These are phyloP conservation scores for Ceratobasidium sp. DNA, from an alignment of 1,284 basidiomycete species.

Conservation along the genomic window DNA sequence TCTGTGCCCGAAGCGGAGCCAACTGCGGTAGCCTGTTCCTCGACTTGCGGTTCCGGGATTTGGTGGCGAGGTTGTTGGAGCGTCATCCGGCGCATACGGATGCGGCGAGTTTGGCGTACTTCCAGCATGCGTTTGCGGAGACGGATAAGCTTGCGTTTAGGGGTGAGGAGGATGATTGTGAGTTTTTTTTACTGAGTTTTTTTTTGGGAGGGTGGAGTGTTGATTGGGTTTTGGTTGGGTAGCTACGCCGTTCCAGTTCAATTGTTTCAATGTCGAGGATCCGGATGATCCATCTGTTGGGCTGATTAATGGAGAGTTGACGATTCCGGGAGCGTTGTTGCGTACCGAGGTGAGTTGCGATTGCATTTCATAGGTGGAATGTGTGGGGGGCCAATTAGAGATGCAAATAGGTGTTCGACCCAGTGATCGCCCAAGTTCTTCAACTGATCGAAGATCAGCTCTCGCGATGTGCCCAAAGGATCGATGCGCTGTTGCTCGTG, in stretches of 20 bases:
- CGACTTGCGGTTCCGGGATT: slow-evolving; percentile 80
- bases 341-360: slow-evolving; percentile 68
- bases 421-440: slow-evolving; percentile 79
- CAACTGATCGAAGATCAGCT: slow-evolving; percentile 82
- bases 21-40: slow-evolving; percentile 86
- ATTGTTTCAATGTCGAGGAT: slow-evolving; percentile 55
- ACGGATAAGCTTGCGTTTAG: slow-evolving; percentile 83
- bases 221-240: neutral
- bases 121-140: slow-evolving; percentile 87
- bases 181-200: slow-evolving; percentile 51
- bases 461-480: slow-evolving; percentile 70
- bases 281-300: slow-evolving; percentile 66
- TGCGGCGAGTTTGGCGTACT: slow-evolving; percentile 80
- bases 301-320: slow-evolving; percentile 81
- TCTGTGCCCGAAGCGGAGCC: slow-evolving; percentile 83
- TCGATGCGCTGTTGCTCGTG: slow-evolving; percentile 84
- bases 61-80: slow-evolving; percentile 76
- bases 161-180: slow-evolving; percentile 80
- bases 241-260: slow-evolving; percentile 80
- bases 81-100: slow-evolving; percentile 86
- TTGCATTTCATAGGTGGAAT: neutral
- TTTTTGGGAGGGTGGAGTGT: neutral
- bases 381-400: neutral
- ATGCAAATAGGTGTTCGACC: slow-evolving; percentile 71
- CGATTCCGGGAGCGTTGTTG: slow-evolving; percentile 80